Evolutionary conservation across 1,284 basidiomycete genomes (phyloP).

Genomic region (Cutaneotrichosporon mucoides): DNA sequence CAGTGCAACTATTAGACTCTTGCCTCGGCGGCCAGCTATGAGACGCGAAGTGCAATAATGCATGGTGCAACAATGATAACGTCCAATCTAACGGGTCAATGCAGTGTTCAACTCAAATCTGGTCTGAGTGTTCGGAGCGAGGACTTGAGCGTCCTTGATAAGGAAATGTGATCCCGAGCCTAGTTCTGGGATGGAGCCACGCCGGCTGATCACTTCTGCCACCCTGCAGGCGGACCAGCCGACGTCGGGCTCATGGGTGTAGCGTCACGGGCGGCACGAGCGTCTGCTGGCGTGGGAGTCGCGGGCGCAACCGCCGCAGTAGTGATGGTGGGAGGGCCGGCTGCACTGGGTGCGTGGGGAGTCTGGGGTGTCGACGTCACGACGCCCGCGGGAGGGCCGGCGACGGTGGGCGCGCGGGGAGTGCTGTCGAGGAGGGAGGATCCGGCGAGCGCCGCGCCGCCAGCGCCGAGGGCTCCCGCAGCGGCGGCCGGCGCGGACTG

Average conservation of each 20-base stretch:
- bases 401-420: background rate
- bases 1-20: too few relatives aligned
- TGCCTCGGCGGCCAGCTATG: too few relatives aligned
- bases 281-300: background rate
- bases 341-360: background rate
- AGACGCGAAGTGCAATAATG: too few relatives aligned
- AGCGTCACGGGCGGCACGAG: background rate
- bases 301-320: background rate
- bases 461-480: background rate
- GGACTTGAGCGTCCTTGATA: too few relatives aligned
- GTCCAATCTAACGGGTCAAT: too few relatives aligned
- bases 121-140: too few relatives aligned
- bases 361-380: background rate
- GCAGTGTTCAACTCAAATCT: too few relatives aligned
- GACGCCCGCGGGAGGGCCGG: background rate
- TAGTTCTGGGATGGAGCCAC: too few relatives aligned
- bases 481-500: background rate
- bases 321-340: background rate
- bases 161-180: too few relatives aligned
- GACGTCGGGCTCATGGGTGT: constrained; percentile 2
- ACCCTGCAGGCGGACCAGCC: constrained; percentile 3
- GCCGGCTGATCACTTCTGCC: background rate
- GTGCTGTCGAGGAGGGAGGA: background rate
- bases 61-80: too few relatives aligned
- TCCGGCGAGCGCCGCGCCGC: background rate